Evolutionary conservation across 257 asterid genomes (phyloP).

Genomic region (Solanum sejunctum): DNA sequence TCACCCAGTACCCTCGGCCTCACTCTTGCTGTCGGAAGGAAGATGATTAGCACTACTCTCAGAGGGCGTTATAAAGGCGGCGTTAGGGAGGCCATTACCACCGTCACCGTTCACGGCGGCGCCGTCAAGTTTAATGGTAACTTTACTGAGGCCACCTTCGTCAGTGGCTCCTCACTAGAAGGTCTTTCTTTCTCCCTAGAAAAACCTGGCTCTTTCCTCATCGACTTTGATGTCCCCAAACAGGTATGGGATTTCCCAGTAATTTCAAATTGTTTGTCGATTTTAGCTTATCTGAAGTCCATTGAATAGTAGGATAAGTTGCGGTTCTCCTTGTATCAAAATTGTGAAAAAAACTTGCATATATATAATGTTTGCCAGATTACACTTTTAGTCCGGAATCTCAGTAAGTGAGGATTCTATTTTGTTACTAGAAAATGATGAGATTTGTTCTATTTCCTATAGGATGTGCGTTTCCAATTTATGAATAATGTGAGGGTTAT

Average conservation of each 20-base stretch:
- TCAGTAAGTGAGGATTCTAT: neutral
- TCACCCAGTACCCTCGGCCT: neutral
- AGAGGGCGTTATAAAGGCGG: slow-evolving; percentile 12
- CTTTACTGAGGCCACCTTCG: slow-evolving; percentile 7
- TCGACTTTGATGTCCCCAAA: slow-evolving; percentile 20
- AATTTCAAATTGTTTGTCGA: neutral
- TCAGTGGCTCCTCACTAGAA: slow-evolving; percentile 4
- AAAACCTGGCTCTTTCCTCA: slow-evolving; percentile 14
- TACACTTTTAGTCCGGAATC: neutral
- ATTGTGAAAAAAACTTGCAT: neutral
- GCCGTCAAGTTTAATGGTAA: slow-evolving; percentile 12
- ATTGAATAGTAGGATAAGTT: neutral
- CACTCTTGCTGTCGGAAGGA: neutral
- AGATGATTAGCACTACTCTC: slow-evolving; percentile 13
- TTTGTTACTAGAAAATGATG: neutral
- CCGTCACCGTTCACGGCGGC: slow-evolving; percentile 18
- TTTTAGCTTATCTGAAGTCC: neutral
- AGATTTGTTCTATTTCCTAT: neutral
- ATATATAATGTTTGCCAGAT: neutral
- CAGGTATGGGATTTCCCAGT: neutral
- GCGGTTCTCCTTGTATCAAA: neutral
- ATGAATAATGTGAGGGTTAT: slow-evolving; percentile 11
- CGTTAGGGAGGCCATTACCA: slow-evolving; percentile 13
- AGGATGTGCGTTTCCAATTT: slow-evolving; percentile 29
- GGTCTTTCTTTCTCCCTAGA: slow-evolving; percentile 13